Conservation (phyloP, 495 filamentous ascomycete species). For the Glutinoglossum americanum region DNA sequence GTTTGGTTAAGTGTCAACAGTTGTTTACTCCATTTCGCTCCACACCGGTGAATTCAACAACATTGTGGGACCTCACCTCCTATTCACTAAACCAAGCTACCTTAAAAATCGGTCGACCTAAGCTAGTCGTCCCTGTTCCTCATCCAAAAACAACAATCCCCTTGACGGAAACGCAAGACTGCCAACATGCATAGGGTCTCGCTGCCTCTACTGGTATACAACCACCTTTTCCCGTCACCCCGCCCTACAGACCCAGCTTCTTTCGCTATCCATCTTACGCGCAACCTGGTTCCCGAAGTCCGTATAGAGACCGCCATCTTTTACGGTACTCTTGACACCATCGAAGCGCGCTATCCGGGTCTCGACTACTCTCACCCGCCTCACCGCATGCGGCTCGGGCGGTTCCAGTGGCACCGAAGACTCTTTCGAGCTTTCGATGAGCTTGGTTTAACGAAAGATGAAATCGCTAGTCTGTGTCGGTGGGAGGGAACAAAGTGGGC, state of each 20-base stretch:
- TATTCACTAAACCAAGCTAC: background rate
- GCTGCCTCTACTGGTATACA: conserved; percentile 33
- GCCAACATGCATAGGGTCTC: conserved; percentile 36
- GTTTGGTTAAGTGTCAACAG: background rate
- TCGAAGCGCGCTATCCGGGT: conserved; percentile 79
- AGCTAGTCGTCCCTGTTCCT: background rate
- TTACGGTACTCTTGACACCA: conserved; percentile 65
- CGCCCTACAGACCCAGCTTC: conserved; percentile 29
- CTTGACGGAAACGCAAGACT: background rate
- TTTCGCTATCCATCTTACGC: conserved; percentile 35
- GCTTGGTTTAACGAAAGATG: conserved; percentile 48
- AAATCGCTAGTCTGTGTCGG: conserved; percentile 60
- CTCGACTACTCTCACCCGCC: conserved; percentile 64
- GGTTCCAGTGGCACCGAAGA: conserved; percentile 59
- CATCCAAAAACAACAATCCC: background rate
- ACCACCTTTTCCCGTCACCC: conserved; percentile 33
- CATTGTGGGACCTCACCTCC: background rate
- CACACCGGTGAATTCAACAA: background rate
- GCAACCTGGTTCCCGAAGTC: conserved; percentile 70
- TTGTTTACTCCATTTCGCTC: background rate
- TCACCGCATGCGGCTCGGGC: conserved; percentile 65
- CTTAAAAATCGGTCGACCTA: background rate
- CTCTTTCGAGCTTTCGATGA: conserved; percentile 69
- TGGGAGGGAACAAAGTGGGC: conserved; percentile 93
- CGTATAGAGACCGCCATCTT: conserved; percentile 66